Conservation (phyloP, 306 rosid genomes). For the Pyrus betulifolia region DNA sequence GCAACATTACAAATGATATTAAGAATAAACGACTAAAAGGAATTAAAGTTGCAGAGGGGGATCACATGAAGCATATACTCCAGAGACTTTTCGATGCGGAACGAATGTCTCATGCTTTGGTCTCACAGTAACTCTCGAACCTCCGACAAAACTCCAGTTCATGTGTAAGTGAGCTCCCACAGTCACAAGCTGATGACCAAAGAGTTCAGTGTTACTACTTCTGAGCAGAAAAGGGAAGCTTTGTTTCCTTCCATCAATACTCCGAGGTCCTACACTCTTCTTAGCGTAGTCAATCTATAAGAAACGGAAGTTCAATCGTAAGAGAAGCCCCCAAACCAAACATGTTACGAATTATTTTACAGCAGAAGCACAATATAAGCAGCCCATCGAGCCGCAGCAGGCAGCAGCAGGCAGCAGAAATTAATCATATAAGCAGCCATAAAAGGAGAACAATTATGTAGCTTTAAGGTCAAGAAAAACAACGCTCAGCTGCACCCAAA, state of each 20-base stretch:
- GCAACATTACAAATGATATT: not conserved
- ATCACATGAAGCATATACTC: constrained; percentile 67
- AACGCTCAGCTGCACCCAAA: not conserved
- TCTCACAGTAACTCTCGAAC: constrained; percentile 45
- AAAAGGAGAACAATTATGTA: not conserved
- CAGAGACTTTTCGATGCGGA: constrained; percentile 28
- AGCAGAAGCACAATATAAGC: not conserved
- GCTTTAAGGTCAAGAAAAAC: too few species aligned
- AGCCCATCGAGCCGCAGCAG: not conserved
- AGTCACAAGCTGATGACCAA: constrained; percentile 18
- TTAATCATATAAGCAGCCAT: not conserved
- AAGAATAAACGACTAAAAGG: not conserved
- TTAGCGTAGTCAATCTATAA: constrained; percentile 35
- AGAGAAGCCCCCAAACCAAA: not conserved
- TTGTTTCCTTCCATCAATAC: constrained; percentile 26
- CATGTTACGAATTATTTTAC: not conserved
- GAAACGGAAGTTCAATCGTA: constrained; percentile 14
- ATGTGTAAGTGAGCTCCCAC: constrained; percentile 16
- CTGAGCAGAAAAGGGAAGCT: constrained; percentile 23
- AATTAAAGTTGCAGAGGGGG: constrained; percentile 15
- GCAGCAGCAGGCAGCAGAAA: not conserved
- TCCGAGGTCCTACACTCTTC: constrained; percentile 31
- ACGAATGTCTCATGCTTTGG: constrained; percentile 43
- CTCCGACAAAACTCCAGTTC: constrained; percentile 79
- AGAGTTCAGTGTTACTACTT: constrained; percentile 36